These are phyloP conservation scores for Pseudocercospora pini-densiflorae DNA, from an alignment of 2,329 filamentous ascomycete species.

Conservation along the genomic window DNA sequence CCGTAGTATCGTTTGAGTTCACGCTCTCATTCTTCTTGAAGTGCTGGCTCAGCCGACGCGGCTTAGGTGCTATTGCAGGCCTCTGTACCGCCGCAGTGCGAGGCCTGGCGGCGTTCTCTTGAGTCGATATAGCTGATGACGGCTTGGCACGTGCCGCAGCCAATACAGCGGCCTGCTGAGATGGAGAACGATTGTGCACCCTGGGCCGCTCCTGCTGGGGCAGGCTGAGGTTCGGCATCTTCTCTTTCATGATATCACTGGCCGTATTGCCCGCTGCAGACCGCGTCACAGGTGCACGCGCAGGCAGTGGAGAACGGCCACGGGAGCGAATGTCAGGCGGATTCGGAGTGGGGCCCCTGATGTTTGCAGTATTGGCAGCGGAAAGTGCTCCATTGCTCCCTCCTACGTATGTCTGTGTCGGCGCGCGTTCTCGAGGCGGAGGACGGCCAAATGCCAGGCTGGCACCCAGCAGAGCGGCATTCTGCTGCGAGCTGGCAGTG, in stretches of 20 bases:
- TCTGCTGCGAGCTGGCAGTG: conserved; percentile 22
- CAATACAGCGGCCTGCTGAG: conserved; percentile 36
- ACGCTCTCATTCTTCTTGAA: conserved; percentile 13
- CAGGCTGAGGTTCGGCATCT: conserved; percentile 14
- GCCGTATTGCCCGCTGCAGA: conserved; percentile 14
- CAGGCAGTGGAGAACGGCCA: conserved; percentile 21
- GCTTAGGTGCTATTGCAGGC: conserved; percentile 37
- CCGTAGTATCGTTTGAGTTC: background rate
- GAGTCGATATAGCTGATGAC: background rate
- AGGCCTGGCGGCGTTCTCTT: conserved; percentile 6
- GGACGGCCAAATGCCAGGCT: conserved; percentile 52
- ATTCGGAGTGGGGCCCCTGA: conserved; percentile 31
- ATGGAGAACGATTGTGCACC: conserved; percentile 31
- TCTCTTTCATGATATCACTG: conserved; percentile 12
- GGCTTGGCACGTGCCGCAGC: conserved; percentile 33
- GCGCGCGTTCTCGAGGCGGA: conserved; percentile 20
- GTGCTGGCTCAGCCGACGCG: conserved; percentile 32
- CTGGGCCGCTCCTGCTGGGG: conserved; percentile 14
- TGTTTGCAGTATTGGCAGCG: conserved; percentile 46
- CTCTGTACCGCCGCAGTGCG: conserved; percentile 20
- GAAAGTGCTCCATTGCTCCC: conserved; percentile 30
- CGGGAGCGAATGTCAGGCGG: conserved; percentile 19
- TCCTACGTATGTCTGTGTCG: conserved; percentile 15
- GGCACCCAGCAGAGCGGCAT: conserved; percentile 56
- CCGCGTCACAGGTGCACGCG: conserved; percentile 6